Base-by-base conservation (phyloP, 208 protist species). In the Paratrypanosoma confusum region DNA sequence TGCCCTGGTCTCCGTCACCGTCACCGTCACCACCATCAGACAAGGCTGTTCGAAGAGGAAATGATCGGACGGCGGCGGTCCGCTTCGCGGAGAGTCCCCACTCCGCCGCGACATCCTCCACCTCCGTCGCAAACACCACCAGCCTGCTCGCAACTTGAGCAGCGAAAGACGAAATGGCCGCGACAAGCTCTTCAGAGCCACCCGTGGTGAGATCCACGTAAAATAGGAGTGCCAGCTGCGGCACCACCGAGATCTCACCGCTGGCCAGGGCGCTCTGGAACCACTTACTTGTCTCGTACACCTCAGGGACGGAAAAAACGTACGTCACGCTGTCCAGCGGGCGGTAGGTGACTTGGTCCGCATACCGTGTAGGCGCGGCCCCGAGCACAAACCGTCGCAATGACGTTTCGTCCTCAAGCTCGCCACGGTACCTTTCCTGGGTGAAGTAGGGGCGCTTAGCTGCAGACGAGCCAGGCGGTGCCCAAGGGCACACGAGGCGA, bases 331-430 rank as follows among this genome's bases (percentile, higher is more conserved):
- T 51, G 1, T 56, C 57, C 6, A 65, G 16, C 3, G 59, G 27
- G 31, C 49, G 50, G 28, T 48, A 50, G n/a, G 64, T 73, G 10
- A 79, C 47, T 0, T 51, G 53, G 39, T 72, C 65, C 8, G 48
- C 24, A 54, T 67, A 79, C 22, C 50, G 60, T 2, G 39, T 47
- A 0, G 70, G 54, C 23, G 58, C 20, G 29, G 58, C 46, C 27
- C 49, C 45, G 31, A 76, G 35, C 36, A 57, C 37, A 60, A 55
- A 71, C n/a, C 47, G 42, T 2, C 60, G 56, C 62, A 76, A 40
- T 37, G 40, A 24, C 11, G 40, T 33, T 2, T 4, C 28, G 34
- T 57, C 24, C 11, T 31, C 25, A 16, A 48, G 26, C 6, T 25
- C 42, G 11, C 8, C 7, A 6, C 18, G 16, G 7, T 7, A 6